These are phyloP conservation scores for Phytopythium montanum DNA, from an alignment of 352 stramenopile species.

Conservation along the genomic window DNA sequence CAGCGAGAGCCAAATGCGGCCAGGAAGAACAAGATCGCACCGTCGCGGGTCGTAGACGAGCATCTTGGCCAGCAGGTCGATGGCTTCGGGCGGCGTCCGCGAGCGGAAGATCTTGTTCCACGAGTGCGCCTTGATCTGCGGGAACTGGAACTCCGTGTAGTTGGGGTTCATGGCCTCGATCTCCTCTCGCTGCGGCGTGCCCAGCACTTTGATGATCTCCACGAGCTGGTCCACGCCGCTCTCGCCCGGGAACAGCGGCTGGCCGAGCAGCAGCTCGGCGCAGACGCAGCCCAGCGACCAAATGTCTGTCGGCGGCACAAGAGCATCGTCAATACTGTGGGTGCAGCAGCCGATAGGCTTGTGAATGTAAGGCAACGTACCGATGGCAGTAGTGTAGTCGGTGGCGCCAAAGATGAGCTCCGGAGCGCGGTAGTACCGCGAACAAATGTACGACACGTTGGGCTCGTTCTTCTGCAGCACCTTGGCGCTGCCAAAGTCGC, in stretches of 20 bases:
- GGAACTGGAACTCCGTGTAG: conserved; percentile 99
- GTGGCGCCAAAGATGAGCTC: conserved; percentile 99
- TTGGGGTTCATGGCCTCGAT: conserved; percentile 99
- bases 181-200: conserved; percentile 97
- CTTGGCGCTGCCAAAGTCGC: conserved; percentile 98
- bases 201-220: conserved; percentile 99
- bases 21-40: conserved; percentile 34
- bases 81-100: conserved; percentile 94
- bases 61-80: conserved; percentile 97
- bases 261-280: conserved; percentile 96
- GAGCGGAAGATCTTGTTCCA: conserved; percentile 97
- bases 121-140: conserved; percentile 98
- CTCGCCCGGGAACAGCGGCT: conserved; percentile 98
- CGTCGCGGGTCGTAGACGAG: conserved; percentile 96
- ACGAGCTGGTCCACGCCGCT: conserved; percentile 99
- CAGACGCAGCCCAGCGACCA: conserved; percentile 98
- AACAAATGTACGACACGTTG: conserved; percentile 99
- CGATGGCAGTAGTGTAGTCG: conserved; percentile 99
- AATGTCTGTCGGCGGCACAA: conserved; percentile 77
- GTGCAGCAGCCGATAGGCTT: not conserved
- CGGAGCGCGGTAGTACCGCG: conserved; percentile 97
- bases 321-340: conserved; percentile 33
- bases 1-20: not conserved
- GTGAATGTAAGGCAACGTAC: conserved; percentile 21
- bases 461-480: conserved; percentile 96